These are phyloP conservation scores for Haplographium delicatum DNA, from an alignment of 495 filamentous ascomycete species.

Conservation along the genomic window DNA sequence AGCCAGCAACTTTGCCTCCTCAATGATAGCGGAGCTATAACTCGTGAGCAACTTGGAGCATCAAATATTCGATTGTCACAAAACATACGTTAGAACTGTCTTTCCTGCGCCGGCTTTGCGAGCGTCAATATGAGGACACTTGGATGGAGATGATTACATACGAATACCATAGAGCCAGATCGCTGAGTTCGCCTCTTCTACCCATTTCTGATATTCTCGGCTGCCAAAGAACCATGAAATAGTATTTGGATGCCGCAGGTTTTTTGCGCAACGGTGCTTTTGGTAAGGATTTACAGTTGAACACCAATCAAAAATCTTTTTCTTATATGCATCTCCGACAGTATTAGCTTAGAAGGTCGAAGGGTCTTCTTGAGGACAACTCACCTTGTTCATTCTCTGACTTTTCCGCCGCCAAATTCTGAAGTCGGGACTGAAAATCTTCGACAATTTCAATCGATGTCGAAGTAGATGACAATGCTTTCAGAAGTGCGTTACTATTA, in stretches of 20 bases:
- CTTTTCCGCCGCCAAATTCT: not conserved
- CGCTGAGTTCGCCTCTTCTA: not conserved
- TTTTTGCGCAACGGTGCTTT: slow-evolving; percentile 5
- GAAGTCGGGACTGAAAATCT: not conserved
- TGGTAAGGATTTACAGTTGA: slow-evolving; percentile 1
- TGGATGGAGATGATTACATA: not conserved
- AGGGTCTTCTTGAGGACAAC: not conserved
- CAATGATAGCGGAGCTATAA: slow-evolving; percentile 1
- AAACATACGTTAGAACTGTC: slow-evolving; percentile 5
- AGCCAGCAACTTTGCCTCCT: slow-evolving; percentile 1
- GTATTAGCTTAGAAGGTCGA: not conserved
- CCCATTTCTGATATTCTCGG: slow-evolving; percentile 4
- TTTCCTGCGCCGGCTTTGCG: slow-evolving; percentile 2
- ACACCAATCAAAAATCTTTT: slow-evolving; percentile 8
- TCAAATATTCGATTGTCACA: not conserved
- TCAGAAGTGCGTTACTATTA: slow-evolving; percentile 2
- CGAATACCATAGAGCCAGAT: slow-evolving; percentile 8
- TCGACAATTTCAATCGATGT: not conserved
- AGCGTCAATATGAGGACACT: not conserved
- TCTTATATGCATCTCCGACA: not conserved
- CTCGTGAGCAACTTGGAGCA: not conserved
- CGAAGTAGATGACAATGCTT: slow-evolving; percentile 2
- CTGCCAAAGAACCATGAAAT: slow-evolving; percentile 4
- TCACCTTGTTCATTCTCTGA: slow-evolving; percentile 7
- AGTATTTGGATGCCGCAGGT: slow-evolving; percentile 6